Base-by-base conservation (phyloP, 306 rosid genomes). In the Elaeagnus macrophylla region DNA sequence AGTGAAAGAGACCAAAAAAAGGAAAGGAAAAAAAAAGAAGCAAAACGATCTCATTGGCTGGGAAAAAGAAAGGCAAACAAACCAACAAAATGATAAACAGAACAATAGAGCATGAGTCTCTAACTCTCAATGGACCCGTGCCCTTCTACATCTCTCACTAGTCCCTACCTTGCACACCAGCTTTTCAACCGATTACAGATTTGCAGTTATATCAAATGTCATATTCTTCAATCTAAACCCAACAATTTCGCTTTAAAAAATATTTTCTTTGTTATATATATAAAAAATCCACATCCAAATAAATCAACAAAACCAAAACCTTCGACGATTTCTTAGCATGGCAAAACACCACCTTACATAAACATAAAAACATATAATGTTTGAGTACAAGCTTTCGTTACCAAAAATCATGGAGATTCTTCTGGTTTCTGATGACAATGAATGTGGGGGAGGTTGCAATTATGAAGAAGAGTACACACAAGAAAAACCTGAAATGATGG, bases 41-140 rank as follows among this genome's bases (percentile, higher is more conserved):
- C 48, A 35, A 25, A 65, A 56, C 17, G 54, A 71, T 73, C 72
- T 55, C 51, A 70, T 54, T 68, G 55, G 71, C 32, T 20, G 20
- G 18, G 10, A 52, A 37, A 44, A 48, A 38, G 19, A 53, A 47
- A 47, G 60, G 40, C 44, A 20, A 25, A 25, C 32, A 25, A 25
- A 2, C 52, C 35, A 38, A 38, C 43, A 54, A 18, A 19, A 46
- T 32, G 13, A 46, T 17, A 37, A 42, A 47, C 20, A 49, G 11
- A 10, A 36, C 53, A 54, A 20, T 38, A 42, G 61, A 19, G 20
- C 5, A 1, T 1, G 20, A 43, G 69, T 62, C 66, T 5, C 68
- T 70, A 69, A 10, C 39, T 12, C 35, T 9, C 32, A 25, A 25
- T 60, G 13, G 83, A 81, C 94, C 78, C 80, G 76, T 81, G 85